Percentiles rank a stretch among this genome's conserved stretches.
phyloP scores from a whole-genome alignment of 1,284 basidiomycete genomes.

The Ustilago cynodontis region DNA sequence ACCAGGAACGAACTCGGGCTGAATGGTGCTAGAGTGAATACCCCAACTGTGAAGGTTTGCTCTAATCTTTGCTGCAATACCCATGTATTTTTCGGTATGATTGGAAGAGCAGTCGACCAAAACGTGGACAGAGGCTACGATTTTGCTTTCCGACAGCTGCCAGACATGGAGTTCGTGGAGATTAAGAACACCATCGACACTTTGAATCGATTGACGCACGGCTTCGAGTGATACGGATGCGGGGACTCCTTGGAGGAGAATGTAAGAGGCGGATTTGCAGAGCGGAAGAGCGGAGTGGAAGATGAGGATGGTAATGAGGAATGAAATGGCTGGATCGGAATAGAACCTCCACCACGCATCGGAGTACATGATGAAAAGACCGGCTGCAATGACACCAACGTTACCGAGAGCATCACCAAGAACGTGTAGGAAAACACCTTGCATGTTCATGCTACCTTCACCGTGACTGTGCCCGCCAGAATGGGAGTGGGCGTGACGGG shows the following conservation, averaged over 20 bases:
- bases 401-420: constrained; percentile 94
- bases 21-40: constrained; percentile 80
- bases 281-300: constrained; percentile 94
- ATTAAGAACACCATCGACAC: constrained; percentile 87
- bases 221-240: constrained; percentile 87
- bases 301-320: constrained; percentile 96
- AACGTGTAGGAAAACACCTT: constrained; percentile 91
- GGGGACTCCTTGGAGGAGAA: constrained; percentile 96
- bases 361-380: constrained; percentile 74
- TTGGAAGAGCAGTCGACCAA: constrained; percentile 76
- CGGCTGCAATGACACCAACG: constrained; percentile 94
- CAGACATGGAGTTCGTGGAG: constrained; percentile 93
- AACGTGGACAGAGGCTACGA: constrained; percentile 96
- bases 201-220: constrained; percentile 82
- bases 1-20: constrained; percentile 68
- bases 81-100: constrained; percentile 82
- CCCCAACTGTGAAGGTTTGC: constrained; percentile 86
- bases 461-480: constrained; percentile 68
- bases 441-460: constrained; percentile 94
- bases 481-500: constrained; percentile 75
- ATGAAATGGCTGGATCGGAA: constrained; percentile 91
- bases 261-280: constrained; percentile 93
- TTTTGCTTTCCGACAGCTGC: constrained; percentile 89
- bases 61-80: constrained; percentile 85
- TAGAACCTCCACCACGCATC: constrained; percentile 76